Conservation (phyloP, 345 rosid genomes). For the Populus alba region DNA sequence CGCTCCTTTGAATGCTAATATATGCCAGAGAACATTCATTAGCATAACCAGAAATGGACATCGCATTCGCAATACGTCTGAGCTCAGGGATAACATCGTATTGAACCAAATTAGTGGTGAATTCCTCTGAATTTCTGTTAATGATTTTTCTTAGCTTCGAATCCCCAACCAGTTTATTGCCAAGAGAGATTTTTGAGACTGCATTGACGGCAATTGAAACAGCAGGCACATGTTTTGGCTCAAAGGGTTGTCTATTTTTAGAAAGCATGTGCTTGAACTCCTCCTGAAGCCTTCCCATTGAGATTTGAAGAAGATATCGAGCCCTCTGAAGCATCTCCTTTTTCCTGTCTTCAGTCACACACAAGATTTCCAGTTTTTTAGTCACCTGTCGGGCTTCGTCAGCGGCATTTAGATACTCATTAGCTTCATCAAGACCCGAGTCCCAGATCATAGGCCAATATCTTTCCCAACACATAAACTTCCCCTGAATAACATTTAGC, state of each 20-base stretch:
- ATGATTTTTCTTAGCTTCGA: conserved; percentile 46
- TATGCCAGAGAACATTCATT: conserved; percentile 76
- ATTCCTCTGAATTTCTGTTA: conserved; percentile 54
- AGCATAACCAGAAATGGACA: conserved; percentile 60
- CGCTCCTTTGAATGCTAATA: conserved; percentile 58
- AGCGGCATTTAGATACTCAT: conserved; percentile 51
- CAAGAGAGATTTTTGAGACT: conserved; percentile 49
- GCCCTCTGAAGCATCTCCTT: conserved; percentile 51
- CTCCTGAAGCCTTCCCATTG: conserved; percentile 83
- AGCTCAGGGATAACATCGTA: conserved; percentile 66
- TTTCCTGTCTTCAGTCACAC: conserved; percentile 24
- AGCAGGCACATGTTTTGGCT: conserved; percentile 60
- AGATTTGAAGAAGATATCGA: conserved; percentile 71
- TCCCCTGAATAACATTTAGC: conserved; percentile 52
- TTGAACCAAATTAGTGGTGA: conserved; percentile 58
- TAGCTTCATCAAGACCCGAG: conserved; percentile 48
- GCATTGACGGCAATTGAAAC: conserved; percentile 65
- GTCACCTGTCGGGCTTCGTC: conserved; percentile 55
- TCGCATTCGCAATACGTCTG: conserved; percentile 58
- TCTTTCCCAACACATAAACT: conserved; percentile 60
- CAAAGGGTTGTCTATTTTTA: conserved; percentile 60
- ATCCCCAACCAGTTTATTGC: conserved; percentile 58
- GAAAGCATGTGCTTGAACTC: conserved; percentile 73
- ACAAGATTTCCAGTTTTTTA: conserved; percentile 46
- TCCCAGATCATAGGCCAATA: conserved; percentile 85